Conservation (phyloP, 441 rosid genomes). For the Gossypium aridum region DNA sequence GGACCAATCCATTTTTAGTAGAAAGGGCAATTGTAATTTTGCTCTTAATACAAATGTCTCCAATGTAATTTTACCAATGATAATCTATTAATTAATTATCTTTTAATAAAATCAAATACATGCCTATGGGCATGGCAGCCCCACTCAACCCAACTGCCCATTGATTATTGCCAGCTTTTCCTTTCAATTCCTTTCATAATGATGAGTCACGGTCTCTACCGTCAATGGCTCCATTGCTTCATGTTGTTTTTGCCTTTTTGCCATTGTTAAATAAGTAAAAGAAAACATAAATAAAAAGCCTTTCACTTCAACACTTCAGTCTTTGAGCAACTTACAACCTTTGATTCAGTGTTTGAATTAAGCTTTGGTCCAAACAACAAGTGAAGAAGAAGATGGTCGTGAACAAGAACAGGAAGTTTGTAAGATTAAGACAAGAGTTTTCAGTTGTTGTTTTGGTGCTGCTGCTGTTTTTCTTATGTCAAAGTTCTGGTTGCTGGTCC, state of each 20-base stretch:
- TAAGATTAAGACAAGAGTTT: slow-evolving; percentile 22
- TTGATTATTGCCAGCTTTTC: neutral
- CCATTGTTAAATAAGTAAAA: neutral
- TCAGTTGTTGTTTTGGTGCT: slow-evolving; percentile 12
- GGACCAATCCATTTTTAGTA: too few species aligned
- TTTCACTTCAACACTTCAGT: neutral
- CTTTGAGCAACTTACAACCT: neutral
- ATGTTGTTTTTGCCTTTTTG: neutral
- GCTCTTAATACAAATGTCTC: too few species aligned
- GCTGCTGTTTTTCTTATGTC: slow-evolving; percentile 18
- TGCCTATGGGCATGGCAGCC: neutral
- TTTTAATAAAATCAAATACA: neutral
- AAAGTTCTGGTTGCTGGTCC: slow-evolving; percentile 28
- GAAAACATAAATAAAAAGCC: neutral
- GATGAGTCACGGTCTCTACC: neutral
- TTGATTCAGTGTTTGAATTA: neutral
- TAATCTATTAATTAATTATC: too few species aligned
- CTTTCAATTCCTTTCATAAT: neutral
- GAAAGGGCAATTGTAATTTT: too few species aligned
- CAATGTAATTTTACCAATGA: too few species aligned
- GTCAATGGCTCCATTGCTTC: neutral
- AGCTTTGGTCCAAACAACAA: neutral
- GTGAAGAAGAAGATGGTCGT: slow-evolving; percentile 7
- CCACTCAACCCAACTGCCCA: neutral
- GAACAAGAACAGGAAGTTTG: slow-evolving; percentile 30